phyloP scores from a whole-genome alignment of 2,329 filamentous ascomycete species.

The Aspergillus pseudonomiae region DNA sequence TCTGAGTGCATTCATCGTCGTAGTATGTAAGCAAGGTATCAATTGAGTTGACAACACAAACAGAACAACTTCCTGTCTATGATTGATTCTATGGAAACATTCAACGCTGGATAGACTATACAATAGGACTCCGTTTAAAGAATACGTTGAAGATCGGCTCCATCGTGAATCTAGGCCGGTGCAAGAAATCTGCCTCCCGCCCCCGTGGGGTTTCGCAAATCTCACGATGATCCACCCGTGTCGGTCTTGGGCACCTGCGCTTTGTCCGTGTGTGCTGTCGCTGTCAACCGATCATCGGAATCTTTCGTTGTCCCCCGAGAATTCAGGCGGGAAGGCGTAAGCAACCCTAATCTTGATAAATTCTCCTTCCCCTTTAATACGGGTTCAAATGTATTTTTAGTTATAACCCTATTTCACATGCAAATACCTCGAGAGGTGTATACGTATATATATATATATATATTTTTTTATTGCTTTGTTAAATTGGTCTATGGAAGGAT shows the following conservation, averaged over 20 bases:
- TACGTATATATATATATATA: too few species aligned
- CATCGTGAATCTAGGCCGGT: neutral
- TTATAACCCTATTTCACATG: neutral
- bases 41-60: neutral
- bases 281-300: neutral
- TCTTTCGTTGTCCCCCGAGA: neutral
- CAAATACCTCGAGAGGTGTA: too few species aligned
- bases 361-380: neutral
- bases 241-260: conserved; percentile 1
- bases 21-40: neutral
- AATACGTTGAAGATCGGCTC: neutral
- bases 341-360: neutral
- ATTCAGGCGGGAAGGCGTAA: neutral
- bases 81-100: neutral
- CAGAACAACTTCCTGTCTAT: neutral
- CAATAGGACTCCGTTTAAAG: neutral
- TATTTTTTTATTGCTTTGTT: too few species aligned
- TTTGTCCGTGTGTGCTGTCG: neutral
- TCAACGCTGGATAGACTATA: neutral
- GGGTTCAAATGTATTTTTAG: neutral
- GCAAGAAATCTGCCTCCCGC: conserved; percentile 8
- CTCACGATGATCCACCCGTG: conserved; percentile 14
- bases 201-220: conserved; percentile 15
- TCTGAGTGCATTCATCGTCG: neutral
- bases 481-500: too few species aligned